Evolutionary conservation across 2,329 filamentous ascomycete species (phyloP), one percentile per base, ranked within the genome.

Genomic region (Chrysoporthe austroafricana): DNA sequence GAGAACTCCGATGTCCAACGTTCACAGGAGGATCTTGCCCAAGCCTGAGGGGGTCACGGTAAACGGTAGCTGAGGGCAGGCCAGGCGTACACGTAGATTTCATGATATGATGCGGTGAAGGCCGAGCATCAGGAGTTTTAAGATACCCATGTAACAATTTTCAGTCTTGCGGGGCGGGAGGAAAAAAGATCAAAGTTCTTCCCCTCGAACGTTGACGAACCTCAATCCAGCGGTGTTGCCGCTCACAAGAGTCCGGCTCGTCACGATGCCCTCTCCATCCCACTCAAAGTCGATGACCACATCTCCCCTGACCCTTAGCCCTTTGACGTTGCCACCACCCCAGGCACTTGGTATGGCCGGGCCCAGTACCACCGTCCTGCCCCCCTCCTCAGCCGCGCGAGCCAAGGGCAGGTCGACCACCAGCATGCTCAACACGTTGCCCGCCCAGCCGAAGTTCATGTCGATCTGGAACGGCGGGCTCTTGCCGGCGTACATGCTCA

Each of bases 381-480:
- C 59, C 2, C 70, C 72, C 0, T 67, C 72, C 3, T 59, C 59
- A 1, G 56, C 64, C 4, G 66, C 48, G 71, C 72, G 13, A 74
- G 44, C 8, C 26, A 75, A 70, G 0, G 81, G 79, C 52, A 85
- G 63, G 73, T 87, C 83, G n/a, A 85, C 79, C 60, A 85, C 78
- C 52, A 87, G 73, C 83, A 87, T 83, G 67, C 79, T 77, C 64
- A 87, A 68, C 63, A 86, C 77, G 0, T 83, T 84, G 0, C 83
- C 85, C 2, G 77, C 78, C 32, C 81, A 74, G 1, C 85, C 86
- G 69, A 85, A 87, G 72, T 88, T 88, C 7, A 85, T 86, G 73
- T 88, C 86, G 66, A 88, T 86, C 76, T 88, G 86, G 70, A 88
- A 88, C 1, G 86, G 84, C 59, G 76, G 74, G 6, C 78, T 74